Evolutionary conservation across 2,329 filamentous ascomycete species (phyloP).

Genomic region (Hypomyces rosellus): DNA sequence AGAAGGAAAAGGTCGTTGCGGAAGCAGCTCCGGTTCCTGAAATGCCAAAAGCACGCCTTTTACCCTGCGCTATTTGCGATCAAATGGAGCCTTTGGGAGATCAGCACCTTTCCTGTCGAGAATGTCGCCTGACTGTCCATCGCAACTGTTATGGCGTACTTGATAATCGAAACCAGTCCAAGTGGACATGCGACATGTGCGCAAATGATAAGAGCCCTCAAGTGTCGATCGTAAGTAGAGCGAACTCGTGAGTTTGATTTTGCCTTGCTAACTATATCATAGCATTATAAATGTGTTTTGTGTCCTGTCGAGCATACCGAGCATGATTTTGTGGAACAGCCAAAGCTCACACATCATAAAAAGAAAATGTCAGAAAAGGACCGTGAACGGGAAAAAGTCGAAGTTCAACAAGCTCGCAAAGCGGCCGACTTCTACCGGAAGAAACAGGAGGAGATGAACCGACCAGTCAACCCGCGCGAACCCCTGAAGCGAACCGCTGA

Average conservation of each 20-base stretch:
- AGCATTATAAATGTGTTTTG: constrained; percentile 87
- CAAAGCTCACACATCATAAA: constrained; percentile 47
- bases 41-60: constrained; percentile 66
- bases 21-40: constrained; percentile 61
- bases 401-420: constrained; percentile 75
- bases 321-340: constrained; percentile 75
- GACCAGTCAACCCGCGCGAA: constrained; percentile 78
- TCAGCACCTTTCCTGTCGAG: constrained; percentile 70
- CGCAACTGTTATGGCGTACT: constrained; percentile 84
- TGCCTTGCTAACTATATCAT: constrained; percentile 19
- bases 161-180: constrained; percentile 61
- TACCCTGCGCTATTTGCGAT: constrained; percentile 82
- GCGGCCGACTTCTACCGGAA: constrained; percentile 76
- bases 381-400: constrained; percentile 76
- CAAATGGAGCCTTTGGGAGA: constrained; percentile 66
- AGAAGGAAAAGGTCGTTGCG: constrained; percentile 55
- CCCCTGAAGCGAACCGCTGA: constrained; percentile 88
- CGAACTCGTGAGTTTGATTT: background rate
- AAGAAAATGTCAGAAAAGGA: constrained; percentile 91
- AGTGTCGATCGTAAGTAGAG: constrained; percentile 71
- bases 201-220: constrained; percentile 87
- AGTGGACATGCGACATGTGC: constrained; percentile 97
- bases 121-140: constrained; percentile 89
- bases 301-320: constrained; percentile 79
- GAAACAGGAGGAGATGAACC: constrained; percentile 75